A percentile compares a stretch with the other conserved stretches of the same genome.
phyloP scores from a whole-genome alignment of 805 yeast genomes.

The Wickerhamomyces strasburgensis region DNA sequence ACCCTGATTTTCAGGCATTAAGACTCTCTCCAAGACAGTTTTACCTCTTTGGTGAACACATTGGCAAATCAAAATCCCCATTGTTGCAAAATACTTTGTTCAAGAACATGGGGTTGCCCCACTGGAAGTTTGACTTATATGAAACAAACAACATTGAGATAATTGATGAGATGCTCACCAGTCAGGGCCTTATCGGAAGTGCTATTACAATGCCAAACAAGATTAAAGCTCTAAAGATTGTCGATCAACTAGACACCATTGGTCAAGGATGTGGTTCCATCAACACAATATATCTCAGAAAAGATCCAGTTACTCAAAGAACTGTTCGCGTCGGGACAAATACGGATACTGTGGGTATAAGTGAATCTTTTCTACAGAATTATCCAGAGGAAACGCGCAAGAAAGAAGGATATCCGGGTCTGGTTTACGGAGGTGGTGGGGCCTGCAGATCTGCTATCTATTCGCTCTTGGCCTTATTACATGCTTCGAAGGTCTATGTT shows the following conservation, averaged over 20 bases:
- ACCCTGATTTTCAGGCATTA: too few species aligned
- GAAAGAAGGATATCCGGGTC: slow-evolving; percentile 16
- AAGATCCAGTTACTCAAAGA: slow-evolving; percentile 2
- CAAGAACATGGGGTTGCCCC: slow-evolving; percentile 10
- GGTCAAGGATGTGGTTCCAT: slow-evolving; percentile 25
- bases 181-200: slow-evolving; percentile 16
- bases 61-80: slow-evolving; percentile 22
- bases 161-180: slow-evolving; percentile 10
- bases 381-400: slow-evolving; percentile 14
- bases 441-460: slow-evolving; percentile 25
- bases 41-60: slow-evolving; percentile 23
- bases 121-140: slow-evolving; percentile 20
- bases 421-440: slow-evolving; percentile 26
- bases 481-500: slow-evolving; percentile 22
- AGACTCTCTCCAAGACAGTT: too few species aligned
- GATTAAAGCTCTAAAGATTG: slow-evolving; percentile 16
- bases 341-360: slow-evolving; percentile 24
- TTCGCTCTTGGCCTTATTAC: slow-evolving; percentile 18
- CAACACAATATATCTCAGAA: slow-evolving; percentile 22
- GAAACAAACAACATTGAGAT: slow-evolving; percentile 18
- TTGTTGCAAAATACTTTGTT: slow-evolving; percentile 21
- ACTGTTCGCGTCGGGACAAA: slow-evolving; percentile 20
- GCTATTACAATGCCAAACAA: slow-evolving; percentile 26
- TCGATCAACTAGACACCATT: slow-evolving; percentile 19
- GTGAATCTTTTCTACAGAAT: slow-evolving; percentile 17